Conservation (phyloP, 495 filamentous ascomycete species). For the Neurospora sp. region DNA sequence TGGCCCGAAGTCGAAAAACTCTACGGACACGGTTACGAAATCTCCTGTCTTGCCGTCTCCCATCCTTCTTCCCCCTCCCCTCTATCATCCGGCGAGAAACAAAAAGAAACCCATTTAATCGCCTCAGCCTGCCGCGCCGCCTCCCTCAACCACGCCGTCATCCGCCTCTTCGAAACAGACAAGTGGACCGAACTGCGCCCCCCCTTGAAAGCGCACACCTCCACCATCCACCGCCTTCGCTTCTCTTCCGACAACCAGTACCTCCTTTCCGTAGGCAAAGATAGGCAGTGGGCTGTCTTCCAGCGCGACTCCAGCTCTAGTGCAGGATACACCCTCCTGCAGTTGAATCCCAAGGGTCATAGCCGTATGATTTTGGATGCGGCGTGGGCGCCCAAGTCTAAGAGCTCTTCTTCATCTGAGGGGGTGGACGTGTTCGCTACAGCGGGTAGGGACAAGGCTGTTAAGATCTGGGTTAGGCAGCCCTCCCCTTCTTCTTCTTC, state of each 20-base stretch:
- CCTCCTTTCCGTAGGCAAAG: constrained; percentile 81
- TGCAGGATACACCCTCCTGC: constrained; percentile 40
- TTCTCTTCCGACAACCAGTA: constrained; percentile 67
- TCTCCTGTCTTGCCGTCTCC: constrained; percentile 77
- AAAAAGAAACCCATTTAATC: constrained; percentile 51
- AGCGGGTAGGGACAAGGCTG: constrained; percentile 73
- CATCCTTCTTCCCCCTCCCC: constrained; percentile 19
- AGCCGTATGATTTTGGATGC: constrained; percentile 81
- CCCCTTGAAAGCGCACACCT: constrained; percentile 63
- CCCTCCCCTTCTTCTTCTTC: neutral
- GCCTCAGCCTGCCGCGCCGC: constrained; percentile 92
- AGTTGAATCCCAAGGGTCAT: constrained; percentile 74
- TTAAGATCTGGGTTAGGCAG: constrained; percentile 61
- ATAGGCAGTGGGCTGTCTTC: constrained; percentile 84
- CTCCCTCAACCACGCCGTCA: constrained; percentile 87
- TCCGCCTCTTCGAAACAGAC: constrained; percentile 77
- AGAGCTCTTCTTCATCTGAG: neutral
- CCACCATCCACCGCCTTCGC: constrained; percentile 71
- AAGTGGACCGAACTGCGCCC: constrained; percentile 84
- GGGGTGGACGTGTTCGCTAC: constrained; percentile 57
- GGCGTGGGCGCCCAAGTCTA: constrained; percentile 61
- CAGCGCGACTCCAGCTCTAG: constrained; percentile 30
- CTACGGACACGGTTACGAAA: constrained; percentile 98
- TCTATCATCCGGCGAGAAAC: neutral
- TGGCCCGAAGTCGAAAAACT: constrained; percentile 97